A percentile compares a stretch with the other conserved stretches of the same genome.
These are phyloP conservation scores for Panaeolus cyanescens DNA, from an alignment of 768 basidiomycete genomes.

Conservation along the genomic window DNA sequence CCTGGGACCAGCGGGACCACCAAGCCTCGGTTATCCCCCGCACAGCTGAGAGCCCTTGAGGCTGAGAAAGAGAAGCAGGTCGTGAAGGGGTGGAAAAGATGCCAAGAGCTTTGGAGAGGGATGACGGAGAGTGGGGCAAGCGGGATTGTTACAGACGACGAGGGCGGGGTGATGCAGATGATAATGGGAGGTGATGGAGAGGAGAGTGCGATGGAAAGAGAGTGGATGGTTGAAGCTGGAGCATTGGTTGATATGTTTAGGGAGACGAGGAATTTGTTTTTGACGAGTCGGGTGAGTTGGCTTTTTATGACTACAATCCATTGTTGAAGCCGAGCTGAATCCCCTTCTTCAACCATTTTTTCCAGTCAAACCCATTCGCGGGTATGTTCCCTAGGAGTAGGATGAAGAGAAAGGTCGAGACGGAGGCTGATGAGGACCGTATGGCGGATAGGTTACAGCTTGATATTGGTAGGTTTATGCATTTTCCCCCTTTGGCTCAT, in stretches of 20 bases:
- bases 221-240: conserved; percentile 86
- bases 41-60: conserved; percentile 66
- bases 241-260: conserved; percentile 88
- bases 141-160: neutral
- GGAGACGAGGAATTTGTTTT: conserved; percentile 82
- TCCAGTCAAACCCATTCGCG: conserved; percentile 56
- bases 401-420: conserved; percentile 36
- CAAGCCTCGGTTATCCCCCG: conserved; percentile 53
- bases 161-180: neutral
- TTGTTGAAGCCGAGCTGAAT: conserved; percentile 2
- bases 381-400: conserved; percentile 66
- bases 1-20: too few relatives aligned
- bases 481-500: too few relatives aligned
- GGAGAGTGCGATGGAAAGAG: conserved; percentile 51
- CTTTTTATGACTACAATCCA: neutral
- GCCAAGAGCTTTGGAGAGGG: conserved; percentile 64
- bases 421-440: conserved; percentile 65
- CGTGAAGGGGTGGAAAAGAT: conserved; percentile 52
- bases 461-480: conserved; percentile 56
- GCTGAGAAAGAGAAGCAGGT: conserved; percentile 68
- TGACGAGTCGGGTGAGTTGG: conserved; percentile 66
- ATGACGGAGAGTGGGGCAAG: conserved; percentile 33
- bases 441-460: conserved; percentile 80
- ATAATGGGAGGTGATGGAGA: conserved; percentile 25
- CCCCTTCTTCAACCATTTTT: too few relatives aligned